phyloP scores from a whole-genome alignment of 345 rosid species.

The Acer yangbiense region DNA sequence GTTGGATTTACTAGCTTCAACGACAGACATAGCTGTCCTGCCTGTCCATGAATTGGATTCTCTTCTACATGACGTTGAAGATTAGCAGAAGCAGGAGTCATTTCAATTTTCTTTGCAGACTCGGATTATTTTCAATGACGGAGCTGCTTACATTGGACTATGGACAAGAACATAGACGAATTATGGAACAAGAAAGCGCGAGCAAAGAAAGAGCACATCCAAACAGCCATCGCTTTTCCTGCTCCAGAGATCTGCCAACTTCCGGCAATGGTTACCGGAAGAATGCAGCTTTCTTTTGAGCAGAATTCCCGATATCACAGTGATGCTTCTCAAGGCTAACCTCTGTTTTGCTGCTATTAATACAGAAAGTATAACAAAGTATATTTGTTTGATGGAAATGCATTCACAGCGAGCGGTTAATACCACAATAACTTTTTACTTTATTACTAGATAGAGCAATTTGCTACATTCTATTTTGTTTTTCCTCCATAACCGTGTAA shows the following conservation, averaged over 20 bases:
- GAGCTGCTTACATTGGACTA: background rate
- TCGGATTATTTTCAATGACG: no score
- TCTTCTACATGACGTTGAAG: conserved; percentile 28
- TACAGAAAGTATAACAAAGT: background rate
- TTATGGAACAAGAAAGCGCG: background rate
- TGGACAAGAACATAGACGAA: background rate
- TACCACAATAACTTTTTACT: background rate
- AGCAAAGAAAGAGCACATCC: background rate
- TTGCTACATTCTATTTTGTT: background rate
- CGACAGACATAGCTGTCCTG: conserved; percentile 31
- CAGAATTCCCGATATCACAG: background rate
- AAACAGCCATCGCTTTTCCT: background rate
- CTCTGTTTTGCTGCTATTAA: no score
- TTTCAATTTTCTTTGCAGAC: conserved; percentile 15
- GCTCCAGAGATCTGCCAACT: background rate
- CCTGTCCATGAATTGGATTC: conserved; percentile 22
- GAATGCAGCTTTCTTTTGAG: background rate
- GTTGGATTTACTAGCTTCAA: conserved; percentile 47
- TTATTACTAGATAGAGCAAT: background rate
- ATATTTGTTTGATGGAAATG: background rate
- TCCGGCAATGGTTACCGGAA: background rate
- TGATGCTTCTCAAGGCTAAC: background rate
- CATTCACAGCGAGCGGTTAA: background rate
- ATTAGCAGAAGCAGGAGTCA: conserved; percentile 16
- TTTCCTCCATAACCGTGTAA: background rate